phyloP scores from a whole-genome alignment of 2,329 filamentous ascomycete genomes.

The Ophiostoma perfectum region DNA sequence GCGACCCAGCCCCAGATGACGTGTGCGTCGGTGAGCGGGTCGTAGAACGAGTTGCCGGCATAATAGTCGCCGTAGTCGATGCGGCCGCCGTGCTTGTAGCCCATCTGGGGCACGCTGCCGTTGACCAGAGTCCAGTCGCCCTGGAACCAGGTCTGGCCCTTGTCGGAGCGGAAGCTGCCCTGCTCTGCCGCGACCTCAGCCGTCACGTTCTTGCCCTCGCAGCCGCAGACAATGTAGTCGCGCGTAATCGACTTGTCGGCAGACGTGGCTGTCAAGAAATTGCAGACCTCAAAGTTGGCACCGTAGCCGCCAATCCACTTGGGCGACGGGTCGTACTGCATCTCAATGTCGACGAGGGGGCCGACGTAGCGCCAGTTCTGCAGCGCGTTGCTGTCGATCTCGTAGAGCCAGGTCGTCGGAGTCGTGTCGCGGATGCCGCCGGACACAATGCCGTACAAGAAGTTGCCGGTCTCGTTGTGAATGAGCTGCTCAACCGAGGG shows the following conservation, averaged over 20 bases:
- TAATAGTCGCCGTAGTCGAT: constrained; percentile 47
- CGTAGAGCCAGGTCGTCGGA: constrained; percentile 45
- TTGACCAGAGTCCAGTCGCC: constrained; percentile 17
- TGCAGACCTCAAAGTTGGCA: constrained; percentile 48
- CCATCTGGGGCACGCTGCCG: constrained; percentile 28
- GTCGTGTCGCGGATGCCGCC: constrained; percentile 37
- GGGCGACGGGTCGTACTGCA: neutral
- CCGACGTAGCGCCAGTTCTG: constrained; percentile 43
- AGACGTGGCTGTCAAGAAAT: constrained; percentile 40
- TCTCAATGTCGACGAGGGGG: constrained; percentile 36
- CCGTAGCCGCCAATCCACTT: constrained; percentile 47
- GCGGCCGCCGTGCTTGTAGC: constrained; percentile 39
- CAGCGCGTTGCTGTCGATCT: constrained; percentile 37
- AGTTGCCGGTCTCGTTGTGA: constrained; percentile 24
- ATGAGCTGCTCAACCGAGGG: constrained; percentile 28
- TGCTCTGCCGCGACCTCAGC: constrained; percentile 38
- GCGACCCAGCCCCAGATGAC: constrained; percentile 48
- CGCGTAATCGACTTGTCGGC: constrained; percentile 26
- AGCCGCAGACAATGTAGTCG: constrained; percentile 43
- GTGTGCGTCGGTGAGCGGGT: constrained; percentile 38
- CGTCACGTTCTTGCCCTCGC: constrained; percentile 36
- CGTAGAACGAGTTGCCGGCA: constrained; percentile 45
- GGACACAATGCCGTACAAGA: constrained; percentile 44
- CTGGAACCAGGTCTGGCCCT: constrained; percentile 17
- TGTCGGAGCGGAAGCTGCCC: constrained; percentile 12